These are phyloP conservation scores for Veloboletus limbatus DNA, from an alignment of 1,284 basidiomycete genomes.

Conservation along the genomic window DNA sequence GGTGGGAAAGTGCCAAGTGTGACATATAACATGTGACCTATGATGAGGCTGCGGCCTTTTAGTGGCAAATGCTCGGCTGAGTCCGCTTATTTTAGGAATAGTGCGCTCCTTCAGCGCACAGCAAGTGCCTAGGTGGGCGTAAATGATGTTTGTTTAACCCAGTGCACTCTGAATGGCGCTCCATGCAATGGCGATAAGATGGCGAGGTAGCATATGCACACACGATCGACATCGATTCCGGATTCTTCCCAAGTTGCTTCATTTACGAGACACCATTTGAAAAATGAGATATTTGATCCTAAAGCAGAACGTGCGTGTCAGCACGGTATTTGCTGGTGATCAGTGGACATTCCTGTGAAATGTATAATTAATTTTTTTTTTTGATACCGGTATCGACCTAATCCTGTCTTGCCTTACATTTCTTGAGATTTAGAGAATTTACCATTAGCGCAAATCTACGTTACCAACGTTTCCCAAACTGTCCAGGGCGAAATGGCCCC, in stretches of 20 bases:
- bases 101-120: background rate
- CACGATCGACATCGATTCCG: too few relatives aligned
- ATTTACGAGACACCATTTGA: background rate
- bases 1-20: too few relatives aligned
- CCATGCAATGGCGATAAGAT: too few relatives aligned
- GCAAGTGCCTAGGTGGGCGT: background rate
- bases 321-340: too few relatives aligned
- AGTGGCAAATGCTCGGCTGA: too few relatives aligned
- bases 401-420: background rate
- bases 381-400: background rate
- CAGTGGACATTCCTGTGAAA: background rate
- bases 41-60: too few relatives aligned
- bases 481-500: background rate
- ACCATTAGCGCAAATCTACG: background rate
- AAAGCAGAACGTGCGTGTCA: background rate
- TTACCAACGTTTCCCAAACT: background rate
- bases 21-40: too few relatives aligned
- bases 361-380: too few relatives aligned
- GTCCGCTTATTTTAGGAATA: background rate
- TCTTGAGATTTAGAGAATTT: background rate
- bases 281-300: background rate
- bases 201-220: too few relatives aligned
- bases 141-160: background rate
- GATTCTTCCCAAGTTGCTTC: background rate
- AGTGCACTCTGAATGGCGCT: too few relatives aligned